These are phyloP conservation scores for Podila verticillata DNA, from an alignment of 192 early-diverging fungal genomes.

Conservation along the genomic window DNA sequence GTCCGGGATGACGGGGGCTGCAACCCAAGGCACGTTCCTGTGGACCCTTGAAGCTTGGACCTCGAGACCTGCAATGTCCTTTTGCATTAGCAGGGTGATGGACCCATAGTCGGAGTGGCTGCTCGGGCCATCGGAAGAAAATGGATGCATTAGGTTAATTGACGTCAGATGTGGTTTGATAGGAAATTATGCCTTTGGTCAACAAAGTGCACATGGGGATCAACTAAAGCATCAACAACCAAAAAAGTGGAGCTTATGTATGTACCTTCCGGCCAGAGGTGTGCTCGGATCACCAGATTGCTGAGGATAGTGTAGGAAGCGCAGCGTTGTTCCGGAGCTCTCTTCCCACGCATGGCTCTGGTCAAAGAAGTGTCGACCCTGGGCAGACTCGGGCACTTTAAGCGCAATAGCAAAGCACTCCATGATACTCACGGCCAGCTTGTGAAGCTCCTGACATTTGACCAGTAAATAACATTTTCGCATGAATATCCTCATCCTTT, in stretches of 20 bases:
- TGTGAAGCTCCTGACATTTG: conserved; percentile 54
- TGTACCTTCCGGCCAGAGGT: conserved; percentile 61
- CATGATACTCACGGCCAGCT: conserved; percentile 58
- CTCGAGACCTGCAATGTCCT: conserved; percentile 68
- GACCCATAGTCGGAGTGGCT: conserved; percentile 78
- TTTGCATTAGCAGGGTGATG: conserved; percentile 74
- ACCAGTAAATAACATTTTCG: not conserved
- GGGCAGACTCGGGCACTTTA: conserved; percentile 62
- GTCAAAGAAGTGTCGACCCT: conserved; percentile 62
- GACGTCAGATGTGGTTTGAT: too few species aligned
- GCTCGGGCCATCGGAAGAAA: not conserved
- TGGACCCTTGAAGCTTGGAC: conserved; percentile 53
- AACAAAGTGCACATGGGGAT: not conserved
- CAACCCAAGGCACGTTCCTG: conserved; percentile 60
- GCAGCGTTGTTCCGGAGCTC: conserved; percentile 56
- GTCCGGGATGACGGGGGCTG: conserved; percentile 65
- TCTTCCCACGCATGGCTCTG: conserved; percentile 59
- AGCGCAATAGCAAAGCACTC: conserved; percentile 70
- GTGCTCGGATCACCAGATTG: conserved; percentile 53
- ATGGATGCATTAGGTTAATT: not conserved
- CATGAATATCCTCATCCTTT: not conserved
- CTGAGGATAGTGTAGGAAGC: conserved; percentile 72
- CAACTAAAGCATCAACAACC: not conserved
- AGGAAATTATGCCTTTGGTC: too few species aligned
- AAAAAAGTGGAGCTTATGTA: not conserved